Conservation (phyloP, 2,329 filamentous ascomycete species). For the Bipolaris zeicola region DNA sequence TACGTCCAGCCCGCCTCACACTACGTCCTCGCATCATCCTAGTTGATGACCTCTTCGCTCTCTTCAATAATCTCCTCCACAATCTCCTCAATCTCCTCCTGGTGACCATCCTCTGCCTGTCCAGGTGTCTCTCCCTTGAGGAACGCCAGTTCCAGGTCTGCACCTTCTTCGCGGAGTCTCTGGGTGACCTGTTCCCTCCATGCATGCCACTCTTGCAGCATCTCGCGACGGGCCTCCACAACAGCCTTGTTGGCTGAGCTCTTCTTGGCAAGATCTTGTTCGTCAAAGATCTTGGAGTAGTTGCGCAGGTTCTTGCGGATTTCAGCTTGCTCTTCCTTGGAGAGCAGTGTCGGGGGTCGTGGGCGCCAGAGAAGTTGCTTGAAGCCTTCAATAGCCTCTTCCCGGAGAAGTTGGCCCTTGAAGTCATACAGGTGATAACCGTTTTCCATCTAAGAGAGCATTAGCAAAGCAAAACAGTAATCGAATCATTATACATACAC, state of each 20-base stretch:
- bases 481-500: slow-evolving; percentile 66
- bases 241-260: slow-evolving; percentile 93
- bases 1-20: background rate
- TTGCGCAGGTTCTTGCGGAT: slow-evolving; percentile 98
- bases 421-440: slow-evolving; percentile 99
- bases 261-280: slow-evolving; percentile 91
- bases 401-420: slow-evolving; percentile 83
- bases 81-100: slow-evolving; percentile 70
- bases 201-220: slow-evolving; percentile 85
- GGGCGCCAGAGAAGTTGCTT: slow-evolving; percentile 97
- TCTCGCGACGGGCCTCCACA: slow-evolving; percentile 80
- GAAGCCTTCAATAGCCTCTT: slow-evolving; percentile 94
- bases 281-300: slow-evolving; percentile 93
- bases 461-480: slow-evolving; percentile 18
- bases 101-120: slow-evolving; percentile 55
- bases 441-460: slow-evolving; percentile 82
- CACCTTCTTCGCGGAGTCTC: slow-evolving; percentile 65
- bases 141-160: slow-evolving; percentile 62
- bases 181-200: slow-evolving; percentile 77
- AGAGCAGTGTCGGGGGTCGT: slow-evolving; percentile 85
- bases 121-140: slow-evolving; percentile 51
- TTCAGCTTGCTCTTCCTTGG: slow-evolving; percentile 95
- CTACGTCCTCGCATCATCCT: slow-evolving; percentile 6
- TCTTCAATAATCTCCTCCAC: slow-evolving; percentile 91
- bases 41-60: slow-evolving; percentile 73